A percentile compares a stretch with the other conserved stretches of the same genome.
Conservation (phyloP, 2,329 filamentous ascomycete genomes). For the Beauveria pseudobassiana region DNA sequence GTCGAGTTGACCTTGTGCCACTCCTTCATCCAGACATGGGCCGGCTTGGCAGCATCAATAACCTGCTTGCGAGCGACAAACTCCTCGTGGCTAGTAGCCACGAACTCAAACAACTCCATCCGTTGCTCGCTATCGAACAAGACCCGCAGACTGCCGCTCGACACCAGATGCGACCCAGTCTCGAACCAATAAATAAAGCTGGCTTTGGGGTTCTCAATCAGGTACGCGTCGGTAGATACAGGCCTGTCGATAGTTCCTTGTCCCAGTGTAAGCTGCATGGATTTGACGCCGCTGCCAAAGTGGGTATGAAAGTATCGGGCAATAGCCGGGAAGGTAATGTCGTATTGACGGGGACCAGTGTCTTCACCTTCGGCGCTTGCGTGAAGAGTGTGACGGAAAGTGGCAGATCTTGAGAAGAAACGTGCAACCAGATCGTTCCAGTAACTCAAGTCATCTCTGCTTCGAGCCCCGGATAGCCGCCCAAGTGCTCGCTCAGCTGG, state of each 20-base stretch:
- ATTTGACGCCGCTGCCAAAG: constrained; percentile 78
- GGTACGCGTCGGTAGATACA: constrained; percentile 57
- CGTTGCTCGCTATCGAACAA: constrained; percentile 73
- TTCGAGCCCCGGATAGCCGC: constrained; percentile 48
- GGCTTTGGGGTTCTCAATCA: constrained; percentile 68
- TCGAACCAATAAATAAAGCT: constrained; percentile 87
- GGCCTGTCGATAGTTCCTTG: constrained; percentile 49
- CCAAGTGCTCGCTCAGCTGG: constrained; percentile 56
- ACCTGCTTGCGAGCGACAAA: constrained; percentile 66
- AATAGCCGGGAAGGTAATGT: constrained; percentile 74
- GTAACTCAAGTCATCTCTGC: constrained; percentile 61
- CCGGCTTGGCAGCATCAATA: constrained; percentile 52
- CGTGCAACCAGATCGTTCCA: constrained; percentile 74
- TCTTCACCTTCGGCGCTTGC: constrained; percentile 46
- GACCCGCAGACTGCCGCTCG: constrained; percentile 67
- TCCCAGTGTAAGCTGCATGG: constrained; percentile 80
- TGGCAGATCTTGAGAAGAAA: constrained; percentile 73
- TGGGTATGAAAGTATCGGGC: constrained; percentile 86
- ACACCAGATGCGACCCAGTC: constrained; percentile 71
- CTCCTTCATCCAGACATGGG: constrained; percentile 58
- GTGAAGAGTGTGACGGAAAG: constrained; percentile 66
- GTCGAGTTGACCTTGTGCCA: constrained; percentile 52
- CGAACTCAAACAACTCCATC: constrained; percentile 79
- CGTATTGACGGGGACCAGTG: constrained; percentile 67
- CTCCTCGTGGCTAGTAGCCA: constrained; percentile 70